Conservation (phyloP, 768 basidiomycete genomes). For the Phaeolepiota aurea region DNA sequence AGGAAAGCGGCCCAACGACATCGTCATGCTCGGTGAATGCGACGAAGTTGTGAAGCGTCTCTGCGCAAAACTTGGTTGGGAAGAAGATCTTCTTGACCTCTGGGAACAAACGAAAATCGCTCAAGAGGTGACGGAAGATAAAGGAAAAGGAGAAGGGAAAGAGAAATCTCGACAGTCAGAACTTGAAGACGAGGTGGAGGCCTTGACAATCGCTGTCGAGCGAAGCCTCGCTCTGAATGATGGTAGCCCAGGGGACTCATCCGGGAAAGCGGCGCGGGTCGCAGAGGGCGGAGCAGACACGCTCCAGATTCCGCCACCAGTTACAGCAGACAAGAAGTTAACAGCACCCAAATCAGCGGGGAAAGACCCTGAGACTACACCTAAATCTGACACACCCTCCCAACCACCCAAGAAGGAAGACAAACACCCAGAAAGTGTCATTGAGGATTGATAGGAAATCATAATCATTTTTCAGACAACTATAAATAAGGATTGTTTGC, state of each 20-base stretch:
- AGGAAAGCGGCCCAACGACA: constrained; percentile 42
- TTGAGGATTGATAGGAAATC: no score
- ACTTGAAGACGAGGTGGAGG: background rate
- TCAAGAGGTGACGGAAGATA: constrained; percentile 5
- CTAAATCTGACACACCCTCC: no score
- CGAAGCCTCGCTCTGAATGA: background rate
- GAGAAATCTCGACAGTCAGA: constrained; percentile 1
- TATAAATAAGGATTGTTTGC: constrained; percentile 53
- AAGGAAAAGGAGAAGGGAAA: constrained; percentile 5
- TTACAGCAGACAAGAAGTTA: background rate
- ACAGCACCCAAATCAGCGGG: background rate
- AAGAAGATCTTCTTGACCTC: constrained; percentile 42
- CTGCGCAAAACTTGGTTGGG: constrained; percentile 69
- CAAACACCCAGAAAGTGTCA: no score
- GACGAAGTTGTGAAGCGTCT: constrained; percentile 59
- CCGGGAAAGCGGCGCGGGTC: background rate
- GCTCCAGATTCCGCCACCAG: background rate
- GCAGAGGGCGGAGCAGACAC: background rate
- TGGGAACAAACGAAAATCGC: constrained; percentile 43
- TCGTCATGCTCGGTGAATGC: constrained; percentile 61
- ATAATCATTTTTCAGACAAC: no score
- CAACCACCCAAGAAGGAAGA: no score
- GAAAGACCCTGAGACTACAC: no score
- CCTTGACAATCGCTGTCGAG: background rate
- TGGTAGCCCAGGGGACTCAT: background rate